phyloP scores from a whole-genome alignment of 306 rosid genomes.

The Senna siamea region DNA sequence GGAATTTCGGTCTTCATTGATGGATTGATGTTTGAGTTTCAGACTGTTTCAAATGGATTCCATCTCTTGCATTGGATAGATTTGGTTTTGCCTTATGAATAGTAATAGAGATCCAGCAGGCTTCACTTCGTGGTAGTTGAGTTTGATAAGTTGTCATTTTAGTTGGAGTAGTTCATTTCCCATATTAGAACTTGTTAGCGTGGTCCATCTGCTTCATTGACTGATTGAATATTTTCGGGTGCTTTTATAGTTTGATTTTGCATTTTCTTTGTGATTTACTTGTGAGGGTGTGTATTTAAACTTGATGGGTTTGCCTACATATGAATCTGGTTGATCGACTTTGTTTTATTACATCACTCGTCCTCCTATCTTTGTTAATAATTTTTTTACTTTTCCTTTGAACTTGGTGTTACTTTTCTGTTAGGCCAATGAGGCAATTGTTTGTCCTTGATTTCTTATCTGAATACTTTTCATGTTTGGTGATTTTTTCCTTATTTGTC shows the following conservation, averaged over 20 bases:
- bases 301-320: not conserved
- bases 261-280: not conserved
- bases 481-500: not conserved
- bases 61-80: not conserved
- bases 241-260: not conserved
- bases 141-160: not conserved
- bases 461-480: not conserved
- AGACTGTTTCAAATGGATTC: not conserved
- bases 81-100: constrained; percentile 20
- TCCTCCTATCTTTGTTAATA: not conserved
- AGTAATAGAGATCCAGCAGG: constrained; percentile 26
- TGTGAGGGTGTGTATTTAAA: not conserved
- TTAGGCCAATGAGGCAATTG: not conserved
- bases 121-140: constrained; percentile 11
- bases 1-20: not conserved
- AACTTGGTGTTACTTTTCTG: not conserved
- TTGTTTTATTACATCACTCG: constrained; percentile 4
- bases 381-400: constrained; percentile 1
- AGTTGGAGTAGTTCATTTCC: constrained; percentile 20
- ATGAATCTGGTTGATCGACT: constrained; percentile 13
- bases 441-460: not conserved
- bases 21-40: not conserved
- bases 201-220: constrained; percentile 21
- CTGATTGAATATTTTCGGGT: not conserved
- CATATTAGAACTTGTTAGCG: constrained; percentile 1